These are phyloP conservation scores for Diaporthe destruens DNA, from an alignment of 2,329 filamentous ascomycete genomes.

Conservation along the genomic window DNA sequence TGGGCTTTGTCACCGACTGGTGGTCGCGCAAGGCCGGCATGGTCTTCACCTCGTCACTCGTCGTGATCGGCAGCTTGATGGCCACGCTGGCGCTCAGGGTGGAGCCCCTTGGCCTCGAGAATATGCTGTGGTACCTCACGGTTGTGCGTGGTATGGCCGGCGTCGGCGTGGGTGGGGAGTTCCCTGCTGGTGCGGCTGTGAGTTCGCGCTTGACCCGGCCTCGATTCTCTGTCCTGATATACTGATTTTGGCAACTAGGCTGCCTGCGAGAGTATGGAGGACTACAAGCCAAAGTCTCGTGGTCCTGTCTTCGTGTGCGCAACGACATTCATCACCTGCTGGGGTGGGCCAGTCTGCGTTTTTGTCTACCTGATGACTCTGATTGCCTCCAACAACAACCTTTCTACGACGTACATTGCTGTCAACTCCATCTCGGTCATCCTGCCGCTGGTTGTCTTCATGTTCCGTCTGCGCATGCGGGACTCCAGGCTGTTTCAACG, in stretches of 20 bases:
- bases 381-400: conserved; percentile 51
- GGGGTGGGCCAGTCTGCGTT: conserved; percentile 50
- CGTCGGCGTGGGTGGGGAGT: conserved; percentile 54
- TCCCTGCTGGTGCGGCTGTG: conserved; percentile 52
- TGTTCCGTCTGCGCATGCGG: conserved; percentile 51
- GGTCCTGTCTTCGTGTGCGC: conserved; percentile 53
- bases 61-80: conserved; percentile 51
- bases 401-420: conserved; percentile 46
- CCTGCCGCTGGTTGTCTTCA: conserved; percentile 50
- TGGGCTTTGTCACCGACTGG: conserved; percentile 50
- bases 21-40: conserved; percentile 51
- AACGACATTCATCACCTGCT: conserved; percentile 52
- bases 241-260: conserved; percentile 33
- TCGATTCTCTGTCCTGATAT: background rate
- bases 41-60: conserved; percentile 49
- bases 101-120: conserved; percentile 39
- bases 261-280: conserved; percentile 52
- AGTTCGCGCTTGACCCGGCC: background rate
- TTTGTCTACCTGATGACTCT: conserved; percentile 53
- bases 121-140: conserved; percentile 55
- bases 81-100: conserved; percentile 54
- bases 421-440: conserved; percentile 51
- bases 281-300: conserved; percentile 44
- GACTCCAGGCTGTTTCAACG: conserved; percentile 51
- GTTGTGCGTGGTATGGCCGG: conserved; percentile 53